Evolutionary conservation across 1,284 basidiomycete genomes (phyloP), one percentile per base, ranked within the genome.

Genomic region (Hymenochaete sp.): DNA sequence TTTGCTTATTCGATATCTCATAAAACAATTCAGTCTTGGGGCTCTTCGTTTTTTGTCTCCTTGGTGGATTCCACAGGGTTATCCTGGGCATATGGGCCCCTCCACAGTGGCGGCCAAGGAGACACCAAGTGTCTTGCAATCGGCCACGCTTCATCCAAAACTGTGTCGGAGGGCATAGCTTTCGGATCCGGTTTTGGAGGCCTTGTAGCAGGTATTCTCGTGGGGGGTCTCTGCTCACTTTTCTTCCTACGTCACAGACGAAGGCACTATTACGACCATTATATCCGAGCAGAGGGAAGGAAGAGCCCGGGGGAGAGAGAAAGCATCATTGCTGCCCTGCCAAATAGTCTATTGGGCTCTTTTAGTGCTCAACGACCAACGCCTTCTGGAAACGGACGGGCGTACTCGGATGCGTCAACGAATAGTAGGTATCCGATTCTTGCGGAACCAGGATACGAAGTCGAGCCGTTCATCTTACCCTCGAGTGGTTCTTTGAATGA

Each of bases 41-140:
- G 70, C 1, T 65, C 66, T 4, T 68, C 68, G 1, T 80, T 79
- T 56, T 80, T 72, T 56, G 63, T 79, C 25, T 73, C 71, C 14
- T 59, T 79, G 14, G 64, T 65, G 4, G 77, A 80, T 54, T 63
- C 73, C 0, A 56, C 57, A 24, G 75, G 75, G 5, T 64, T 66
- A 36, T 58, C 58, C 21, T 79, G 77, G 77, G 56, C 72, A 1
- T 68, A 72, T 52, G 78, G 77, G 0, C 74, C 75, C 1, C 54
- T 79, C 4, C 77, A 79, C 48, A 67, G 65, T 38, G 68, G 67
- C 11, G 64, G 62, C 7, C 59, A 58, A 27, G 64, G 63, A 10
- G 52, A 64, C 1, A 65, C 62, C 10, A 58, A 58, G 16, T 73
- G 72, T 52, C 59, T 73, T 11, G 57, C 66, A 21, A 56, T 63